Evolutionary conservation across 1,284 basidiomycete genomes (phyloP).

Genomic region (Marasmius fiardii): DNA sequence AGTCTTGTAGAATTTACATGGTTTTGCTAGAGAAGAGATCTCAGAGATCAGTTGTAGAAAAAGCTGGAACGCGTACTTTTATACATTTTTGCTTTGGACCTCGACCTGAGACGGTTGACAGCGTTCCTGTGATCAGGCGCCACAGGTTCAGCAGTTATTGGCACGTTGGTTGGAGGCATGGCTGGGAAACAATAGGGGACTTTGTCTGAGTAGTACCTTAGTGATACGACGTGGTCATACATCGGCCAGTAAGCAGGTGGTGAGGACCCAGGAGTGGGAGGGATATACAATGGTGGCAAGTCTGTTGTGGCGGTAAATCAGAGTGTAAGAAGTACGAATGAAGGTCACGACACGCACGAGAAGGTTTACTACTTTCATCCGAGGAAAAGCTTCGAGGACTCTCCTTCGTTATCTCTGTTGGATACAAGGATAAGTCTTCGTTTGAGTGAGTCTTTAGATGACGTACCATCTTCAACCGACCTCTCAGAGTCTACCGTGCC

Average conservation of each 20-base stretch:
- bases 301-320: neutral
- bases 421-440: too few relatives aligned
- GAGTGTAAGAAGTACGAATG: neutral
- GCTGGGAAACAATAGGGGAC: neutral
- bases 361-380: neutral
- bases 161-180: neutral
- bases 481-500: constrained; percentile 15
- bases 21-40: constrained; percentile 46
- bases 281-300: neutral
- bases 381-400: neutral
- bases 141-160: neutral
- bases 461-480: constrained; percentile 7
- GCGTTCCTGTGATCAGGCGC: neutral
- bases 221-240: neutral
- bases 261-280: neutral
- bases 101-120: neutral
- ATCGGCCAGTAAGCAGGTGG: neutral
- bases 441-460: too few relatives aligned
- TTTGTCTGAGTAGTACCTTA: neutral
- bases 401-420: neutral
- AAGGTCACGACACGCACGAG: neutral
- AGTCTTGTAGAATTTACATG: constrained; percentile 55
- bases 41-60: neutral
- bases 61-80: constrained; percentile 35
- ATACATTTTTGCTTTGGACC: constrained; percentile 25